phyloP scores from a whole-genome alignment of 2,329 filamentous ascomycete species.

The Neurospora sp. region DNA sequence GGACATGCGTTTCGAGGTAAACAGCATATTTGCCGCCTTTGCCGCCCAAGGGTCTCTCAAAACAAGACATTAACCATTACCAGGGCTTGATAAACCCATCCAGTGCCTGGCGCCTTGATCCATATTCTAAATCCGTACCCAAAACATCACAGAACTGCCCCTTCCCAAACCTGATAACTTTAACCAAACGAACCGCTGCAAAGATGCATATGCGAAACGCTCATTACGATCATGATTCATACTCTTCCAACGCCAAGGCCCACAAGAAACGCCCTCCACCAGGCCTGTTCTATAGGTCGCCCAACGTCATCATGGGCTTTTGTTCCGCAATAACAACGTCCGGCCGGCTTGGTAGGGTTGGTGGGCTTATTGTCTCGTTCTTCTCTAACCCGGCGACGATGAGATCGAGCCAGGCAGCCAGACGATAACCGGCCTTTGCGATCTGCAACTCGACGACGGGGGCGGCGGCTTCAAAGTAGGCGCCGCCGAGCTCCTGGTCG shows the following conservation, averaged over 20 bases:
- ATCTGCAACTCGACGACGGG: slow-evolving; percentile 57
- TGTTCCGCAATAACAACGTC: neutral
- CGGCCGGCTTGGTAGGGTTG: neutral
- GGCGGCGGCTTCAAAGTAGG: slow-evolving; percentile 55
- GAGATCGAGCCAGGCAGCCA: slow-evolving; percentile 58
- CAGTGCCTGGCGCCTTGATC: neutral
- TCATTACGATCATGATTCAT: neutral
- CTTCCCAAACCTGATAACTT: neutral
- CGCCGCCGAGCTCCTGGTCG: slow-evolving; percentile 49
- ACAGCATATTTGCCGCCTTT: neutral
- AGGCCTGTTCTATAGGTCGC: neutral
- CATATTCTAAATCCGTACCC: neutral
- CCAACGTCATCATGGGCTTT: neutral
- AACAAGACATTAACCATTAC: neutral
- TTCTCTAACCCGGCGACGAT: slow-evolving; percentile 32
- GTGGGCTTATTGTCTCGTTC: neutral
- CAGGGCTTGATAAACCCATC: neutral
- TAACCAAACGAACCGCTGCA: neutral
- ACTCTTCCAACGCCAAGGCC: neutral
- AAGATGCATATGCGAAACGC: neutral
- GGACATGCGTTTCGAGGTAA: neutral
- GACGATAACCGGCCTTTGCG: slow-evolving; percentile 58
- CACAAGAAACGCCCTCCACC: neutral
- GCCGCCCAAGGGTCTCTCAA: neutral
- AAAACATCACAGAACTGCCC: neutral